A percentile compares a stretch with the other conserved stretches of the same genome.
phyloP scores from a whole-genome alignment of 306 rosid species.

The Begonia peltatifolia region DNA sequence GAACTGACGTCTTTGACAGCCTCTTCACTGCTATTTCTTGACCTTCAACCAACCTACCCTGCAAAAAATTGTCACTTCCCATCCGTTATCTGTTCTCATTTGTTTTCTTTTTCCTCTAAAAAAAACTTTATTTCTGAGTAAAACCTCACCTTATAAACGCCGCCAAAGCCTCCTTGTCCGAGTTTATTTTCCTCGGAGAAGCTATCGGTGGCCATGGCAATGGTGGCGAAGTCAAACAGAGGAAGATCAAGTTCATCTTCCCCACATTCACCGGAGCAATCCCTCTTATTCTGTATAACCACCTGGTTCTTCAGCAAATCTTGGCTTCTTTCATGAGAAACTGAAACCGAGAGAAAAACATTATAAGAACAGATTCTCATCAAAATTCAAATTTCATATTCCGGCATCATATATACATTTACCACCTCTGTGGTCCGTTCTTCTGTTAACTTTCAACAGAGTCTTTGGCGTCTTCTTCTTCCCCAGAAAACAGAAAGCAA shows the following conservation, averaged over 20 bases:
- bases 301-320: constrained; percentile 1
- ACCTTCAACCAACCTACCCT: constrained; percentile 12
- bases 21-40: constrained; percentile 14
- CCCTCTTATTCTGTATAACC: neutral
- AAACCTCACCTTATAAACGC: constrained; percentile 34
- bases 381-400: neutral
- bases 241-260: constrained; percentile 30
- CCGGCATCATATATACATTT: neutral
- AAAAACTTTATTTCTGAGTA: neutral
- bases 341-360: neutral
- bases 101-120: neutral
- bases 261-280: constrained; percentile 8
- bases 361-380: neutral
- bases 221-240: constrained; percentile 23
- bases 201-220: constrained; percentile 23
- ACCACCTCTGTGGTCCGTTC: too few relatives aligned
- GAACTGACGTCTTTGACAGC: constrained; percentile 11
- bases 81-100: neutral
- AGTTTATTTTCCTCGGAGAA: constrained; percentile 27
- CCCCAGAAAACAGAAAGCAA: neutral
- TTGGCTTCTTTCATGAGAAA: constrained; percentile 1
- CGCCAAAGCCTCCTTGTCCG: constrained; percentile 47
- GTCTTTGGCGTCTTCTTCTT: neutral
- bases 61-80: neutral
- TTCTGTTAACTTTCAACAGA: neutral